Conservation (phyloP, 1,284 basidiomycete genomes). For the Ceratobasidium sp. region DNA sequence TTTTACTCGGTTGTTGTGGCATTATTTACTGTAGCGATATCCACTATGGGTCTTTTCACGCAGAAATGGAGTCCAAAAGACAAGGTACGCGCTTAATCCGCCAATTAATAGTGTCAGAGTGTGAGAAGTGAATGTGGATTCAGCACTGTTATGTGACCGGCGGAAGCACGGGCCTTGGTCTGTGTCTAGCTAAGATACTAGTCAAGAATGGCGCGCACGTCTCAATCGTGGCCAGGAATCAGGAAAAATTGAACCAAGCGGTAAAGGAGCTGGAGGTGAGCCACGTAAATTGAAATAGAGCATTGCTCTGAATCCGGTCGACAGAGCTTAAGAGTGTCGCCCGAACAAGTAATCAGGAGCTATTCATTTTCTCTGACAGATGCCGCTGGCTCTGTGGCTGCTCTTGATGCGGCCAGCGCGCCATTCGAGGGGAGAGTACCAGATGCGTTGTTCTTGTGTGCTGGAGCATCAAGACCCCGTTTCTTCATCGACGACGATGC, state of each 20-base stretch:
- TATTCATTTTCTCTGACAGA: constrained; percentile 68
- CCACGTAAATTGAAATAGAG: background rate
- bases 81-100: constrained; percentile 47
- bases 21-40: constrained; percentile 27
- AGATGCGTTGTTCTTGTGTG: constrained; percentile 78
- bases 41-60: constrained; percentile 44
- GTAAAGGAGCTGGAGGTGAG: constrained; percentile 66
- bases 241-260: constrained; percentile 65
- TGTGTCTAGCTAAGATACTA: constrained; percentile 71
- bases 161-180: constrained; percentile 78
- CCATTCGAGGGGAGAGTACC: constrained; percentile 64
- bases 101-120: constrained; percentile 4
- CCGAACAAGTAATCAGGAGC: constrained; percentile 63
- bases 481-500: constrained; percentile 75
- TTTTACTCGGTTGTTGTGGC: constrained; percentile 37
- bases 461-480: constrained; percentile 69
- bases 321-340: constrained; percentile 46
- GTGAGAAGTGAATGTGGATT: background rate
- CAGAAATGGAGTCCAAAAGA: constrained; percentile 48
- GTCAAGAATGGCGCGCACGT: constrained; percentile 77
- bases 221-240: constrained; percentile 77
- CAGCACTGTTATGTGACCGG: constrained; percentile 81
- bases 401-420: constrained; percentile 64
- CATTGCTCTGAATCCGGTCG: constrained; percentile 50
- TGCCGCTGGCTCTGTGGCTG: constrained; percentile 58